A percentile compares a stretch with the other conserved stretches of the same genome.
Conservation (phyloP, 2,329 filamentous ascomycete species). For the Colletotrichum endophyticum region DNA sequence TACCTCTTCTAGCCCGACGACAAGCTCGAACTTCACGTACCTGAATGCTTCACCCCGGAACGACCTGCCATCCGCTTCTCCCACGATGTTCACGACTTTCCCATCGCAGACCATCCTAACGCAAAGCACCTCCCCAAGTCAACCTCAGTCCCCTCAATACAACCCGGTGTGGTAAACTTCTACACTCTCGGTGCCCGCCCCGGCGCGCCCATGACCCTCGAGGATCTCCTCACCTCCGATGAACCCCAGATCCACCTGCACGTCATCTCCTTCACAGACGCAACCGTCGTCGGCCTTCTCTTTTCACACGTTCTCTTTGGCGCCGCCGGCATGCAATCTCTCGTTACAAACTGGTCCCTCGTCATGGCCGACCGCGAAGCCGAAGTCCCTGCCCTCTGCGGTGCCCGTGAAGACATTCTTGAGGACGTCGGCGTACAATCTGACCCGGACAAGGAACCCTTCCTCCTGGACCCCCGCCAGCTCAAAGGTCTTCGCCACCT, state of each 20-base stretch:
- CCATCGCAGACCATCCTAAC: constrained; percentile 45
- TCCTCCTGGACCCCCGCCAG: constrained; percentile 26
- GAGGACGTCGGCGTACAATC: constrained; percentile 23
- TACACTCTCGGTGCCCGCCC: constrained; percentile 18
- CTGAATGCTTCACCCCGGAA: constrained; percentile 29
- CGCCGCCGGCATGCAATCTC: constrained; percentile 42
- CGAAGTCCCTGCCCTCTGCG: constrained; percentile 41
- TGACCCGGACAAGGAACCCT: constrained; percentile 29
- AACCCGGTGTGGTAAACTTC: constrained; percentile 21
- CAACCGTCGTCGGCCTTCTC: constrained; percentile 50
- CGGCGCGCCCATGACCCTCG: constrained; percentile 27
- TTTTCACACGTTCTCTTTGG: constrained; percentile 56
- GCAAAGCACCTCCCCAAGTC: constrained; percentile 39
- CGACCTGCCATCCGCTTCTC: constrained; percentile 45
- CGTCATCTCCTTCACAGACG: constrained; percentile 52
- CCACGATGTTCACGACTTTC: constrained; percentile 36
- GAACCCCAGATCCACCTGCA: constrained; percentile 51
- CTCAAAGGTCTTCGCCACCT: constrained; percentile 31
- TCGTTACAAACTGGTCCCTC: constrained; percentile 51
- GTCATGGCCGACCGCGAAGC: constrained; percentile 46
- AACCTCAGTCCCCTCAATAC: constrained; percentile 21
- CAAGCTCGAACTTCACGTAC: constrained; percentile 37
- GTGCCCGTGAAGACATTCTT: constrained; percentile 40
- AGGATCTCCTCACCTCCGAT: constrained; percentile 46
- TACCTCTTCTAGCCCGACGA: constrained; percentile 17